Percentiles rank a stretch among this genome's conserved stretches.
Conservation (phyloP, 1,284 basidiomycete genomes). For the Microbotryum intermedium region DNA sequence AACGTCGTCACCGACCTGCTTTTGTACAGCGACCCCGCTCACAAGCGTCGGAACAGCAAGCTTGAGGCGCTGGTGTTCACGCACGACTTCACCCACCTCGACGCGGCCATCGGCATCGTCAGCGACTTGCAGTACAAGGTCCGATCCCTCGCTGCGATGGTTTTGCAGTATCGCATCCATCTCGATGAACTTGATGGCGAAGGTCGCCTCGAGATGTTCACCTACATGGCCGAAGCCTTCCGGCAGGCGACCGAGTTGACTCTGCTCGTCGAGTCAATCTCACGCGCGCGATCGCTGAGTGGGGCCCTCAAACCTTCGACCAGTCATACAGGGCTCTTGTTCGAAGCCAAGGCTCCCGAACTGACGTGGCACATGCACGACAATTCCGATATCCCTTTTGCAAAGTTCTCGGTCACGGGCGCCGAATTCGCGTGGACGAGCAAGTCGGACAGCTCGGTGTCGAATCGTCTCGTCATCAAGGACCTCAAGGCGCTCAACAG, state of each 20-base stretch:
- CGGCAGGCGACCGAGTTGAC: constrained; percentile 71
- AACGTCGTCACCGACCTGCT: constrained; percentile 79
- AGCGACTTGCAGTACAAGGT: constrained; percentile 65
- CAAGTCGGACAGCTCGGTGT: constrained; percentile 79
- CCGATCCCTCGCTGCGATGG: constrained; percentile 50
- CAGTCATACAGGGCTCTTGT: constrained; percentile 56
- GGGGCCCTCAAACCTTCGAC: constrained; percentile 45
- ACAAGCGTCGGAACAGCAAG: constrained; percentile 64
- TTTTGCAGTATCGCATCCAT: constrained; percentile 34
- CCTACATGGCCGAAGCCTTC: constrained; percentile 62
- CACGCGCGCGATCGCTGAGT: constrained; percentile 60
- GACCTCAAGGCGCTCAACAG: constrained; percentile 80
- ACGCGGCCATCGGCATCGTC: constrained; percentile 59
- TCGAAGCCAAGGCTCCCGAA: constrained; percentile 74
- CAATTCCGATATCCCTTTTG: constrained; percentile 60
- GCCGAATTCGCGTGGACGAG: constrained; percentile 77
- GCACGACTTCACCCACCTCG: constrained; percentile 80
- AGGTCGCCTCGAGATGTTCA: constrained; percentile 50
- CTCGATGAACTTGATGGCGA: constrained; percentile 46
- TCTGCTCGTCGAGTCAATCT: constrained; percentile 82
- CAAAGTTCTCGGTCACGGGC: constrained; percentile 73
- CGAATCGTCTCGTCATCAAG: constrained; percentile 65
- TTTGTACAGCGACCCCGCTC: constrained; percentile 77
- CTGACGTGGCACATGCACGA: constrained; percentile 94
- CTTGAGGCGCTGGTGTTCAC: constrained; percentile 78